Conservation (phyloP, 129 eudicot species). For the Dittrichia graveolens region DNA sequence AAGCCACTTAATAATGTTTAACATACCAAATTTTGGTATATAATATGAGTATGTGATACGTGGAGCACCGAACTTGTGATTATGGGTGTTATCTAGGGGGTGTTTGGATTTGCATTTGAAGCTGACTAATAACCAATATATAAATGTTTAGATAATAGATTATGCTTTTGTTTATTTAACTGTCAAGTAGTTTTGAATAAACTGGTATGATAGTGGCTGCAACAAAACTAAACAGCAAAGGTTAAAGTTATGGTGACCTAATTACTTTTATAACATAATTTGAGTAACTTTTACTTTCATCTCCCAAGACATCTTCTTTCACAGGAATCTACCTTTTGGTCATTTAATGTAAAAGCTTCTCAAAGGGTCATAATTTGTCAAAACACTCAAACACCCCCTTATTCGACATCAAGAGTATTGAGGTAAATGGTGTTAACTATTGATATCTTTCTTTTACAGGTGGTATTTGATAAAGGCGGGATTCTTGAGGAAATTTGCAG, state of each 20-base stretch:
- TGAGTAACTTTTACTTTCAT: not conserved
- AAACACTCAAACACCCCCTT: no score
- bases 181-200: not conserved
- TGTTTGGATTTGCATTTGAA: not conserved
- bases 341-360: not conserved
- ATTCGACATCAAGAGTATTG: not conserved
- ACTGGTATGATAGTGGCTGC: not conserved
- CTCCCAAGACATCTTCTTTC: not conserved
- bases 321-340: not conserved
- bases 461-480: conserved; percentile 85
- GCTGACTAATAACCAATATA: not conserved
- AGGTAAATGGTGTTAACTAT: not conserved
- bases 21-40: not conserved
- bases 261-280: not conserved
- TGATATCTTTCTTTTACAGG: conserved; percentile 40
- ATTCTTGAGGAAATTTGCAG: conserved; percentile 74
- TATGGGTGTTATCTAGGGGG: conserved; percentile 1
- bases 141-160: not conserved
- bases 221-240: no score
- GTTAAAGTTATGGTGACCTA: not conserved
- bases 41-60: not conserved
- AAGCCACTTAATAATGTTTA: not conserved
- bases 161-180: not conserved
- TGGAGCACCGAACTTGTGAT: not conserved
- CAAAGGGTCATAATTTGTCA: no score